Evolutionary conservation across 106 monocot genomes (phyloP), one percentile per base, ranked within the genome.

Genomic region (Dioscorea alata): DNA sequence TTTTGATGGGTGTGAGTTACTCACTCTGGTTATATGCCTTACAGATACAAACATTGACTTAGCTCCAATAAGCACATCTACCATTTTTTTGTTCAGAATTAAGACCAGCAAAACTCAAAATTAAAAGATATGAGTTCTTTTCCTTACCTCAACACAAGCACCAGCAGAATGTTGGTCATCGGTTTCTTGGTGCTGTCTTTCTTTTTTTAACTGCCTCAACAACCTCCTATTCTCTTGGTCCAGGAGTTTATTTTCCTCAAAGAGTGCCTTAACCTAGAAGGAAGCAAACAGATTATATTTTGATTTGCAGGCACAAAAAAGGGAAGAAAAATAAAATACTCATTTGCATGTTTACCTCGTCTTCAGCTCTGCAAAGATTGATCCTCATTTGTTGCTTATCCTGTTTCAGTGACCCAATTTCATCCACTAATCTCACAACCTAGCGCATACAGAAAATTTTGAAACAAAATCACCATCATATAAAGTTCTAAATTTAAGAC

Each of bases 321-420:
- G 2, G 54, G 25, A 54, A 67, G 61, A 50, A 68, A 63, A 32
- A 18, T 31, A 76, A 5, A 21, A 16, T 35, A 7, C n/a, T 57
- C 0, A 32, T 61, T 49, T 4, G 21, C 34, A 34, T 17, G 33
- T 22, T 49, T 86, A 88, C 94, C 88, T 95, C 94, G 20, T 84
- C 91, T 78, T 88, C 91, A 66, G 94, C 94, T 76, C 79, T 83
- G 48, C 73, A 23, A 60, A 95, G 91, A 75, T 95, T 95, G 33
- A 80, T 73, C 32, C 74, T 76, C 42, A 90, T 34, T 34, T 81
- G 33, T 63, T 91, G 88, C 69, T 86, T 95, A 60, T 95, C 88
- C 75, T 80, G 75, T 59, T 84, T 60, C 74, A 95, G 77, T 16
- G 71, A 67, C 73, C 85, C 77, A 60, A 88, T 68, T 71, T 91